Conservation (phyloP, 805 yeast genomes). For the Kazachstania bromeliacearum region DNA sequence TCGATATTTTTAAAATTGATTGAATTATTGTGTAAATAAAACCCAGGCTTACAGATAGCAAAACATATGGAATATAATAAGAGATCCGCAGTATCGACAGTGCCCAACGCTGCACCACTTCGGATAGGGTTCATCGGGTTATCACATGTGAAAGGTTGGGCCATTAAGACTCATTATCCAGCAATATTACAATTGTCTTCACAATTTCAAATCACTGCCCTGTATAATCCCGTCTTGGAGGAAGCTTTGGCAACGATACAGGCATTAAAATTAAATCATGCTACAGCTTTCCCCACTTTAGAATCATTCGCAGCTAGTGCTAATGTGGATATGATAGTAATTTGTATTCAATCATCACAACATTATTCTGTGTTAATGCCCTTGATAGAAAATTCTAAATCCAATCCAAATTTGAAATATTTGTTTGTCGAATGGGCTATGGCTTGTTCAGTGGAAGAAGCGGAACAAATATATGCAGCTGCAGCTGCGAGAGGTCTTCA, state of each 20-base stretch:
- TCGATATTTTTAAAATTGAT: no score
- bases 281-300: conserved; percentile 20
- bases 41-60: no score
- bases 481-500: conserved; percentile 22
- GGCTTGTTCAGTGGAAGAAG: conserved; percentile 18
- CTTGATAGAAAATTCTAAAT: conserved; percentile 15
- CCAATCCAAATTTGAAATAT: conserved; percentile 18
- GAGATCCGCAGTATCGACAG: conserved; percentile 25
- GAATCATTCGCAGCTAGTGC: conserved; percentile 17
- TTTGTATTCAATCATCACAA: conserved; percentile 16
- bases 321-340: conserved; percentile 23
- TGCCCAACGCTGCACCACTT: conserved; percentile 22
- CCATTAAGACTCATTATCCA: conserved; percentile 25
- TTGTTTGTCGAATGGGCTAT: conserved; percentile 26
- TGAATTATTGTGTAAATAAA: no score
- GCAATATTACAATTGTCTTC: conserved; percentile 24
- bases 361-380: conserved; percentile 15
- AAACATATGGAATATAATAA: conserved; percentile 19
- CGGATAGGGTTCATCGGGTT: conserved; percentile 25
- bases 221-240: conserved; percentile 17
- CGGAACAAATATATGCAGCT: conserved; percentile 19
- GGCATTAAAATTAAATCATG: conserved; percentile 17
- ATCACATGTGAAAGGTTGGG: conserved; percentile 23
- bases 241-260: conserved; percentile 17
- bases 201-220: conserved; percentile 23